These are phyloP conservation scores for Pneumocystis murina DNA, from an alignment of 1,139 yeast genomes.

Conservation along the genomic window DNA sequence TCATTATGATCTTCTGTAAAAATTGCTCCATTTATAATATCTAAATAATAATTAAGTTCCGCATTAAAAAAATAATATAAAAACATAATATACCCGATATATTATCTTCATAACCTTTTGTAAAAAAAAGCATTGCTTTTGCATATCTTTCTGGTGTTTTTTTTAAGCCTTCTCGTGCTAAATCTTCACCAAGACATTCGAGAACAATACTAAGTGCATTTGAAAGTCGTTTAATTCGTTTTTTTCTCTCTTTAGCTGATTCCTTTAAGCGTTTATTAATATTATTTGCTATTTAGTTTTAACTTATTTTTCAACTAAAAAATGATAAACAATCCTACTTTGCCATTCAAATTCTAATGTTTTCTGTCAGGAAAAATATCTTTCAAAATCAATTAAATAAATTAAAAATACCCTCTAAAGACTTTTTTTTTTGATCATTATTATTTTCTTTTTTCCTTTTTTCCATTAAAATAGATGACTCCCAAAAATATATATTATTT, in stretches of 20 bases:
- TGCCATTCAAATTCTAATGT: too few species aligned
- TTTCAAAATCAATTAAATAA: too few species aligned
- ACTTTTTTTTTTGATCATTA: too few species aligned
- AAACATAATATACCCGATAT: slow-evolving; percentile 14
- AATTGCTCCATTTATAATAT: slow-evolving; percentile 85
- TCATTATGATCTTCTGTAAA: slow-evolving; percentile 98
- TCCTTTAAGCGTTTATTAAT: not conserved
- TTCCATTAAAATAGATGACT: too few species aligned
- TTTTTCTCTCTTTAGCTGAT: slow-evolving; percentile 15
- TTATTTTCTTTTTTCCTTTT: too few species aligned
- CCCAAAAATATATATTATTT: too few species aligned
- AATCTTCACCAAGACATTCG: slow-evolving; percentile 82
- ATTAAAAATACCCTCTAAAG: too few species aligned
- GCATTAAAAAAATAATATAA: not conserved
- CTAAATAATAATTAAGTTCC: slow-evolving; percentile 32
- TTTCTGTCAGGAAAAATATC: too few species aligned
- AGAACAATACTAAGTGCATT: slow-evolving; percentile 71
- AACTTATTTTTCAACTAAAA: not conserved
- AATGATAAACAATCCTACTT: not conserved
- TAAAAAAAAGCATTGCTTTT: slow-evolving; percentile 85
- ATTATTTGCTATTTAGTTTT: not conserved
- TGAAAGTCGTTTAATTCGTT: slow-evolving; percentile 62
- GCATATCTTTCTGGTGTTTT: slow-evolving; percentile 97
- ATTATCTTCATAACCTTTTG: slow-evolving; percentile 92
- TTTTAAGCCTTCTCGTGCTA: slow-evolving; percentile 68